These are phyloP conservation scores for Creolimax fragrantissima DNA, from an alignment of 78 protist species.

Conservation along the genomic window DNA sequence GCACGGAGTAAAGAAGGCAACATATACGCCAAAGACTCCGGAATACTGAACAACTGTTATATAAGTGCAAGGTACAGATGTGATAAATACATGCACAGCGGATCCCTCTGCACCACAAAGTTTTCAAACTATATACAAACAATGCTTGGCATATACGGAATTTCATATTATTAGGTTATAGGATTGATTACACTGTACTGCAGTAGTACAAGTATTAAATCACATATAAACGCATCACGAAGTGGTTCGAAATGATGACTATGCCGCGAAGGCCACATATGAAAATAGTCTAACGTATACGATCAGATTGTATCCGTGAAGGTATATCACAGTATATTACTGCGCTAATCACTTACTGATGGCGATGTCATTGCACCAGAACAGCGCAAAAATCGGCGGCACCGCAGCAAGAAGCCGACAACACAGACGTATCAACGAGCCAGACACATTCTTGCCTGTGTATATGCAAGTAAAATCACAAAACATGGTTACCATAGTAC, in stretches of 20 bases:
- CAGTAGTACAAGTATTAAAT: neutral
- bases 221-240: too few relatives aligned
- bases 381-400: neutral
- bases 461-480: neutral
- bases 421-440: neutral
- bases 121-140: neutral
- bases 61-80: neutral
- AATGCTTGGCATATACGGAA: too few relatives aligned
- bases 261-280: too few relatives aligned
- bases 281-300: too few relatives aligned
- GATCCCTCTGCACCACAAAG: too few relatives aligned
- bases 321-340: too few relatives aligned
- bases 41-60: conserved; percentile 12
- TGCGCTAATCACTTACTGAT: neutral
- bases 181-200: too few relatives aligned
- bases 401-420: neutral
- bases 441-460: neutral
- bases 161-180: too few relatives aligned
- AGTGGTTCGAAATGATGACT: too few relatives aligned
- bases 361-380: neutral
- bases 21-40: conserved; percentile 11
- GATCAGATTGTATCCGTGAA: too few relatives aligned
- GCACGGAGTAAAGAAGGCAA: conserved; percentile 20
- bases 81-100: neutral
- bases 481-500: neutral